Conservation (phyloP, 768 basidiomycete genomes). For the Macrolepiota dolichaula region DNA sequence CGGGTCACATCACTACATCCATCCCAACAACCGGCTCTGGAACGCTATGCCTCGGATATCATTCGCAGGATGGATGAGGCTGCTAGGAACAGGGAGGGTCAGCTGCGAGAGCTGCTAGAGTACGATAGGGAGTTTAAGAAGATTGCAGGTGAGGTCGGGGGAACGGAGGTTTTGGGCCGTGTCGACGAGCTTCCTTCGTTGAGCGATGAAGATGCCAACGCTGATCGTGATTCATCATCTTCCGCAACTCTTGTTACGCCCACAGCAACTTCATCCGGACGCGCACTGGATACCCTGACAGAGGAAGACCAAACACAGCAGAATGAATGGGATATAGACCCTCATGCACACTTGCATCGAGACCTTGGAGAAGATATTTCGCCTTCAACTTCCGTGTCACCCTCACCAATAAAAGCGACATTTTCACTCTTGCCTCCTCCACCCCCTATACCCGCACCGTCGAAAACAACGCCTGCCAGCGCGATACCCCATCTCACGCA, state of each 20-base stretch:
- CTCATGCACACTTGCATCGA: constrained; percentile 7
- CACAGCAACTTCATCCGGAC: background rate
- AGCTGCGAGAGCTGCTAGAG: constrained; percentile 74
- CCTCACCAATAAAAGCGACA: constrained; percentile 54
- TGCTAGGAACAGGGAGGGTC: constrained; percentile 72
- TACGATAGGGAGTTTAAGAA: constrained; percentile 78
- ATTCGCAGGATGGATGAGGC: constrained; percentile 77
- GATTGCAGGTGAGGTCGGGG: constrained; percentile 75
- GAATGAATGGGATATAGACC: constrained; percentile 11
- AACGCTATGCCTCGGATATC: constrained; percentile 69
- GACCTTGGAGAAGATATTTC: constrained; percentile 8
- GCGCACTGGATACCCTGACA: background rate
- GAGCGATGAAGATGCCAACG: constrained; percentile 45
- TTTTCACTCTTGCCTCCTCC: constrained; percentile 44
- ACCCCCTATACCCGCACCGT: constrained; percentile 36
- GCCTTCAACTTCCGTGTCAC: constrained; percentile 1
- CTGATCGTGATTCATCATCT: constrained; percentile 33
- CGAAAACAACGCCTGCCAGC: constrained; percentile 46
- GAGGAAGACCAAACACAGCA: constrained; percentile 6
- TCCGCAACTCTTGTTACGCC: constrained; percentile 20
- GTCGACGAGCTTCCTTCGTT: constrained; percentile 52
- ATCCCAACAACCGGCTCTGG: constrained; percentile 46
- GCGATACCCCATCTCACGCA: constrained; percentile 66
- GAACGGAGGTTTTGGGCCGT: constrained; percentile 65
- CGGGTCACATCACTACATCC: constrained; percentile 10